Evolutionary conservation across 2,329 filamentous ascomycete genomes (phyloP).

Genomic region (Sordariomycetes sp.): DNA sequence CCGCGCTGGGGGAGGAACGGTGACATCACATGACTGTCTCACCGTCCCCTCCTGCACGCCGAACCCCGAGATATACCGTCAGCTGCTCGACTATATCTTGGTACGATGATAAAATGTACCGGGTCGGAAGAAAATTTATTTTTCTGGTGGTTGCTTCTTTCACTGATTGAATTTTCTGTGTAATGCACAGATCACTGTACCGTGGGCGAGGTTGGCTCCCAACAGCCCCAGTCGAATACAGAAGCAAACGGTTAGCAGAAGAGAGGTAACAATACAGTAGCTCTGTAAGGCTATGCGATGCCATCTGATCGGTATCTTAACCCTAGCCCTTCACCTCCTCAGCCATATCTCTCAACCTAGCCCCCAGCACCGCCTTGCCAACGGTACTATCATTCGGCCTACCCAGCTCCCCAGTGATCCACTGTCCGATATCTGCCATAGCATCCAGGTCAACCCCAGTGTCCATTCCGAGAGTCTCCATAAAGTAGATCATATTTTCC

Average conservation of each 20-base stretch:
- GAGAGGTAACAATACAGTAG: too few relatives aligned
- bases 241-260: too few relatives aligned
- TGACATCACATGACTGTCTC: slow-evolving; percentile 7
- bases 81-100: not conserved
- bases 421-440: slow-evolving; percentile 59
- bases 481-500: slow-evolving; percentile 73
- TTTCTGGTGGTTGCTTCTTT: too few relatives aligned
- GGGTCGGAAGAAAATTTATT: too few relatives aligned
- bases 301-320: too few relatives aligned
- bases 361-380: slow-evolving; percentile 54
- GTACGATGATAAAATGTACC: not conserved
- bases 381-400: slow-evolving; percentile 56
- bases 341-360: slow-evolving; percentile 22
- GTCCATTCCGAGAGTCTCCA: slow-evolving; percentile 64
- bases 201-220: too few relatives aligned
- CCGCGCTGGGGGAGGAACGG: not conserved
- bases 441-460: slow-evolving; percentile 64
- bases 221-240: too few relatives aligned
- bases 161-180: too few relatives aligned
- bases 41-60: not conserved
- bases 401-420: slow-evolving; percentile 59
- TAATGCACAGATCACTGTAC: not conserved
- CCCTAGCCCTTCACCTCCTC: too few relatives aligned
- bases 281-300: too few relatives aligned
- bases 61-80: not conserved